Conservation (phyloP, 352 stramenopile genomes). For the Globisporangium echinulatum region DNA sequence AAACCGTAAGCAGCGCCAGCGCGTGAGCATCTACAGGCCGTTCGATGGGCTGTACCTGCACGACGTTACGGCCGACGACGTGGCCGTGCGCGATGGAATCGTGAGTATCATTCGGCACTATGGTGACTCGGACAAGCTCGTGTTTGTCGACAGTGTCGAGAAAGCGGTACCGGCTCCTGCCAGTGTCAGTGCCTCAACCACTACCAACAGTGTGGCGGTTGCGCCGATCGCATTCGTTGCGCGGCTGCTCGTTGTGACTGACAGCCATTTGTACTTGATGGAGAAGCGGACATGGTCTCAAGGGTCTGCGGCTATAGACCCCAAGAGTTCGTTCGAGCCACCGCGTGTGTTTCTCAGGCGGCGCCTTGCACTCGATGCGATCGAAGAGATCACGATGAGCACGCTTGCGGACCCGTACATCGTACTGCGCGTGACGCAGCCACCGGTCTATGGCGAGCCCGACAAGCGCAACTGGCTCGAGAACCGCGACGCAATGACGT, state of each 20-base stretch:
- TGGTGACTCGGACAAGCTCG: conserved; percentile 72
- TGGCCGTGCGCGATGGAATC: conserved; percentile 50
- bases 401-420: conserved; percentile 80
- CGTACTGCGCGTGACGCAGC: conserved; percentile 53
- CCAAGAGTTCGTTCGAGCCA: conserved; percentile 45
- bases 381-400: conserved; percentile 78
- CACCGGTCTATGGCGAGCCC: conserved; percentile 45
- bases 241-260: conserved; percentile 62
- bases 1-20: conserved; percentile 75
- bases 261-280: conserved; percentile 75
- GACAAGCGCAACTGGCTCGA: conserved; percentile 82
- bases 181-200: conserved; percentile 2
- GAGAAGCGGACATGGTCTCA: conserved; percentile 50
- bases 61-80: conserved; percentile 13
- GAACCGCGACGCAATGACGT: conserved; percentile 79
- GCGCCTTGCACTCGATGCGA: conserved; percentile 44
- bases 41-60: conserved; percentile 83
- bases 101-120: conserved; percentile 69
- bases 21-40: conserved; percentile 82
- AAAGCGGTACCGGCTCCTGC: conserved; percentile 38
- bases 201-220: neutral
- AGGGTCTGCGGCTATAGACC: conserved; percentile 8
- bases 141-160: conserved; percentile 74
- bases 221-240: conserved; percentile 29
- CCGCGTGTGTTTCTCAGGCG: conserved; percentile 72